Evolutionary conservation across 768 basidiomycete species (phyloP), one percentile per base, ranked within the genome.

Genomic region (Tylopilus sp.): DNA sequence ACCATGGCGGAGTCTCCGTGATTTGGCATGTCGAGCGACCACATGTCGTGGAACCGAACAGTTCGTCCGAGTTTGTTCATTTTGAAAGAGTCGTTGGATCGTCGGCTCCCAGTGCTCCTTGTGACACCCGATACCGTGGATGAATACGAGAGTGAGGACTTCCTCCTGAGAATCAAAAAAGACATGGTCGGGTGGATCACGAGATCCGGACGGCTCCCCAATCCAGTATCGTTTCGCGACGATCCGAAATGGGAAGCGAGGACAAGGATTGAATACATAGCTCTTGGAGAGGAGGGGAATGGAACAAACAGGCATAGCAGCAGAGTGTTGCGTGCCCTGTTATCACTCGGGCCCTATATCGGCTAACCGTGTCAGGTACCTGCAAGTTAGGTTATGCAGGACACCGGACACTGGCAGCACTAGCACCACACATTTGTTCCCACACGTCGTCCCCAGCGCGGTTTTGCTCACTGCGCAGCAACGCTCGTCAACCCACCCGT

Each of bases 71-170:
- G n/a, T 7, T 40, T n/a, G 45, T 16, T 54, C 24, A 8, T 46
- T 12, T n/a, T 50, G 14, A 17, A 52, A 58, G 0, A 58, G 48
- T 3, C 41, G 47, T 2, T 45, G 29, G 1, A 58, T 50, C 13
- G 21, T 47, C 1, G 48, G 50, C 4, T 60, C 50, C 56, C 56
- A 55, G 1, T 53, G 56, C 17, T 58, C 53, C 26, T 60, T 58
- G 12, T 52, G 50, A 11, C 3, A 21, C 8, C 48, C 48, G 5
- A 1, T 9, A 2, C 40, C 53, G 5, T 52, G 50, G 3, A 49
- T 12, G 13, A 60, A 52, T 14, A 60, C 36, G 5, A 55, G 40
- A 19, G 53, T 53, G 21, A 21, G 22, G 16, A 2, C 31, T 10
- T 47, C 26, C 42, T 38, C 28, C 10, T 3, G 26, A 13, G 28